Conservation (phyloP, 768 basidiomycete species). For the Myochromella boudieri region DNA sequence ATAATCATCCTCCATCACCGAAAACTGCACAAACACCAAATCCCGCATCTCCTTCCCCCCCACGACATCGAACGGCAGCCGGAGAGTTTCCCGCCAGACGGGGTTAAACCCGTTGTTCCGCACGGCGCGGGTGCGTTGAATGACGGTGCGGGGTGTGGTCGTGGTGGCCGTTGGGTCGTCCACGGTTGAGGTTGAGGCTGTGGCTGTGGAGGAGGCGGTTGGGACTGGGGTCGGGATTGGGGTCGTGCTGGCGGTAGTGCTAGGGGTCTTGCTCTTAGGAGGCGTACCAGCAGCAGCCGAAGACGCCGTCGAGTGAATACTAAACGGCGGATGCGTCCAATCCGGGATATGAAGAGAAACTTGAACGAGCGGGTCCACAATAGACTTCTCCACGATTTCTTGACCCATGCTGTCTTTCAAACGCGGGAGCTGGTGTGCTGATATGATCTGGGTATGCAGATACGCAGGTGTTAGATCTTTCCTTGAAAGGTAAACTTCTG, state of each 20-base stretch:
- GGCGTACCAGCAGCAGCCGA: conserved; percentile 23
- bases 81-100: conserved; percentile 71
- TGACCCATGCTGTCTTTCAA: conserved; percentile 61
- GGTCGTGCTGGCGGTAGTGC: background rate
- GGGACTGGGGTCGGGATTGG: conserved; percentile 21
- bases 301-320: conserved; percentile 10
- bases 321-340: conserved; percentile 45
- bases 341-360: conserved; percentile 77
- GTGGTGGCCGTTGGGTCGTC: no score
- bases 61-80: conserved; percentile 73
- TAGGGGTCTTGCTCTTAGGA: background rate
- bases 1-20: conserved; percentile 64
- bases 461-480: background rate
- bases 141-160: conserved; percentile 45
- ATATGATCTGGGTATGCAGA: conserved; percentile 47
- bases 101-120: conserved; percentile 95
- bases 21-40: conserved; percentile 80
- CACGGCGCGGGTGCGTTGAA: conserved; percentile 59
- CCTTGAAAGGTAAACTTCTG: no score
- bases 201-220: no score
- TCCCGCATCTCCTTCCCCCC: conserved; percentile 77
- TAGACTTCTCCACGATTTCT: conserved; percentile 56
- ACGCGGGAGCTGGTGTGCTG: conserved; percentile 86
- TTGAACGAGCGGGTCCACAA: conserved; percentile 77
- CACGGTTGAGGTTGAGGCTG: no score